A percentile compares a stretch with the other conserved stretches of the same genome.
These are phyloP conservation scores for Debaryomyces sp. DNA, from an alignment of 1,139 yeast genomes.

Conservation along the genomic window DNA sequence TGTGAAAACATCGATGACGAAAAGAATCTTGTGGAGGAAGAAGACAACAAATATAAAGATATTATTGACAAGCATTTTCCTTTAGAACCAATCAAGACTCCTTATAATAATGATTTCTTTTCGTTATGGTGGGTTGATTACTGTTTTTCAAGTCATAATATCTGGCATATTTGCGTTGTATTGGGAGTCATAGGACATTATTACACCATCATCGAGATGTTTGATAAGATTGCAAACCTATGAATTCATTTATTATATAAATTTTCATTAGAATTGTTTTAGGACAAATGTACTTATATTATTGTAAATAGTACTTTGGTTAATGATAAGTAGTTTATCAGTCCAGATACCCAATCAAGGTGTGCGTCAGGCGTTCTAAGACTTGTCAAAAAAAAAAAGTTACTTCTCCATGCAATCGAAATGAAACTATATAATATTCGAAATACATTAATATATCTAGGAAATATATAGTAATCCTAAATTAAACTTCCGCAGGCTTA, in stretches of 20 bases:
- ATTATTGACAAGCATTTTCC: conserved; percentile 59
- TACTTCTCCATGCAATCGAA: too few species aligned
- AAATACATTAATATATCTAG: background rate
- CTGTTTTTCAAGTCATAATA: conserved; percentile 74
- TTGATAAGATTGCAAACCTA: conserved; percentile 35
- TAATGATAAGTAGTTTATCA: background rate
- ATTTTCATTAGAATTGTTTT: background rate
- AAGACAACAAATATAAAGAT: conserved; percentile 30
- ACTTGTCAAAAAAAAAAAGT: too few species aligned
- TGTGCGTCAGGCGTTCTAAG: too few species aligned
- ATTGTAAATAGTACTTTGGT: background rate
- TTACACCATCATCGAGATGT: conserved; percentile 72
- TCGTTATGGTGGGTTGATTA: conserved; percentile 89
- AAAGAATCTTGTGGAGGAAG: conserved; percentile 14
- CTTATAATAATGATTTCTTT: conserved; percentile 49
- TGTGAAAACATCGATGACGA: conserved; percentile 10
- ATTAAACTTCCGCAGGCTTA: conserved; percentile 7
- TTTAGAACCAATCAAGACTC: conserved; percentile 47
- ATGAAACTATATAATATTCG: background rate
- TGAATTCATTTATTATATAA: background rate
- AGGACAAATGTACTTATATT: background rate
- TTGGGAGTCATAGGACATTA: conserved; percentile 89
- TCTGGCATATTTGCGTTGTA: conserved; percentile 93
- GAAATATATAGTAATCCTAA: background rate
- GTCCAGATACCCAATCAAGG: too few species aligned